These are phyloP conservation scores for Gloeostereum incarnatum DNA, from an alignment of 768 basidiomycete genomes.

Conservation along the genomic window DNA sequence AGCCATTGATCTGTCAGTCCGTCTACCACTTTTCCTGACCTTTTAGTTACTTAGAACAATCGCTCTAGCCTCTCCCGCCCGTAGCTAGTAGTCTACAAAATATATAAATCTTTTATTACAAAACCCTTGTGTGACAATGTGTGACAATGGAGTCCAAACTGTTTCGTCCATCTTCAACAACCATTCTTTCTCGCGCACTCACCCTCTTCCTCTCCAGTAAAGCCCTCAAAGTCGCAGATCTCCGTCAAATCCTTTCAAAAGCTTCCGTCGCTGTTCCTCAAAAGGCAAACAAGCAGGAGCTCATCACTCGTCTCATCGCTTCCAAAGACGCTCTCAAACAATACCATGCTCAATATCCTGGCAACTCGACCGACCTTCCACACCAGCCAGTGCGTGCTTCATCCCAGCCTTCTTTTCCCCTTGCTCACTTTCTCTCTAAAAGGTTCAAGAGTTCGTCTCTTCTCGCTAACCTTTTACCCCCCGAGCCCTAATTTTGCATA, in stretches of 20 bases:
- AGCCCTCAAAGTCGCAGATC: slow-evolving; percentile 64
- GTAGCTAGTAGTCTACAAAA: too few relatives aligned
- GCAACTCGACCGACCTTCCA: slow-evolving; percentile 18
- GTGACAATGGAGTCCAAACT: too few relatives aligned
- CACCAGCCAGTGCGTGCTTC: slow-evolving; percentile 25
- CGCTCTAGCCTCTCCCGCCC: too few relatives aligned
- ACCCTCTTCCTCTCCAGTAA: too few relatives aligned
- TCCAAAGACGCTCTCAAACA: slow-evolving; percentile 38
- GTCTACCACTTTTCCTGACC: background rate
- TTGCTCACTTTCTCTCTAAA: slow-evolving; percentile 2
- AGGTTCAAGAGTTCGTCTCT: slow-evolving; percentile 18
- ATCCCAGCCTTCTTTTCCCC: slow-evolving; percentile 2
- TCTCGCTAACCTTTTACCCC: background rate
- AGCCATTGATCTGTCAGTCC: slow-evolving; percentile 48
- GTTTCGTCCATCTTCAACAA: too few relatives aligned
- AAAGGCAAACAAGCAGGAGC: slow-evolving; percentile 59
- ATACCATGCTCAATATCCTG: slow-evolving; percentile 31
- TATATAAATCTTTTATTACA: too few relatives aligned
- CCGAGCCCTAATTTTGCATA: background rate
- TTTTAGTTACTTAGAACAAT: too few relatives aligned
- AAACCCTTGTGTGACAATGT: too few relatives aligned
- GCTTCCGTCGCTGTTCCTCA: slow-evolving; percentile 38
- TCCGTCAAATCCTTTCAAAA: slow-evolving; percentile 49
- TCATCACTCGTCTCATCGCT: slow-evolving; percentile 53
- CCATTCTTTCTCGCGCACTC: too few relatives aligned